Conservation (phyloP, 306 rosid species). For the Hylodesmum podocarpum region DNA sequence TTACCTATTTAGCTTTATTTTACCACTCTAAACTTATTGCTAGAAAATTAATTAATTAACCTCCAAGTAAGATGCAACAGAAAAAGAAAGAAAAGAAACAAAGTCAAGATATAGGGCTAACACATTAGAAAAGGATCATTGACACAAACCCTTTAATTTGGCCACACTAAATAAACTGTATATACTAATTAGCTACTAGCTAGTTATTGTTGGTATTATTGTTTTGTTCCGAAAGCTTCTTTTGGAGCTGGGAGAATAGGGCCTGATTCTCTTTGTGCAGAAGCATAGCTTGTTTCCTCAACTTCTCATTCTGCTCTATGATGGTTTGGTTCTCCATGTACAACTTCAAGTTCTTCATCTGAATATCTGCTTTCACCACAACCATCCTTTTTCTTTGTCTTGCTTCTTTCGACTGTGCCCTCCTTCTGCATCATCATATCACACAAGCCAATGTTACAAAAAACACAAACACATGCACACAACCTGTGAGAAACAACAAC, state of each 20-base stretch:
- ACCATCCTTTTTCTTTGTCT: slow-evolving; percentile 37
- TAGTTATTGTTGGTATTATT: slow-evolving; percentile 21
- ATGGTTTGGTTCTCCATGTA: slow-evolving; percentile 73
- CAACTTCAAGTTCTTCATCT: slow-evolving; percentile 75
- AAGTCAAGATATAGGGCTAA: slow-evolving; percentile 26
- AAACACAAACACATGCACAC: background rate
- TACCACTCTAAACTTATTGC: slow-evolving; percentile 31
- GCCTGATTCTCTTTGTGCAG: slow-evolving; percentile 79
- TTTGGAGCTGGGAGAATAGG: slow-evolving; percentile 65
- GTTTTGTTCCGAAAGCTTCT: slow-evolving; percentile 41
- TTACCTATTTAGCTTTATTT: slow-evolving; percentile 29
- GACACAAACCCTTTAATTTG: slow-evolving; percentile 24
- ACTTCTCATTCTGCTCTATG: slow-evolving; percentile 77
- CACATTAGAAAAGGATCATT: slow-evolving; percentile 22
- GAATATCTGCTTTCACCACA: slow-evolving; percentile 52
- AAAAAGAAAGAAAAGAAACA: background rate
- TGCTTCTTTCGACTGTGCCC: slow-evolving; percentile 41
- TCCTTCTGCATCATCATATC: slow-evolving; percentile 51
- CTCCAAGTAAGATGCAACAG: slow-evolving; percentile 12
- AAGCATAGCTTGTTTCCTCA: slow-evolving; percentile 75
- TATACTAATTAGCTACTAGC: slow-evolving; percentile 10
- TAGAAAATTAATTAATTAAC: slow-evolving; percentile 35
- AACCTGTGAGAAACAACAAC: background rate
- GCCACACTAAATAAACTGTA: slow-evolving; percentile 24
- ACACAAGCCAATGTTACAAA: slow-evolving; percentile 3